Percentiles rank a stretch among this genome's conserved stretches.
Conservation (phyloP, 441 rosid species). For the Pelargonium cotyledonis region DNA sequence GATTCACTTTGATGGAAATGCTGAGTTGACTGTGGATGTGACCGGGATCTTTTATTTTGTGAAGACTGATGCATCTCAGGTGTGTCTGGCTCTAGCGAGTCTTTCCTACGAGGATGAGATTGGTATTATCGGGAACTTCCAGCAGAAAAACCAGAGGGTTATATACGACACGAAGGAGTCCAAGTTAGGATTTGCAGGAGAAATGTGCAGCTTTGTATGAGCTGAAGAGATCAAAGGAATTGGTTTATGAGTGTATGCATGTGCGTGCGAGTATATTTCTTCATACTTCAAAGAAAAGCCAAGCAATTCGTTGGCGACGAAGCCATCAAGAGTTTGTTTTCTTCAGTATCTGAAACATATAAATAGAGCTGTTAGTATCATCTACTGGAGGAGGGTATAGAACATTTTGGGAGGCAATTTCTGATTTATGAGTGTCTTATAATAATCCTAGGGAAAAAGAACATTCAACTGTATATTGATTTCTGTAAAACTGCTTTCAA, state of each 20-base stretch:
- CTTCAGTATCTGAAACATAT: constrained; percentile 4
- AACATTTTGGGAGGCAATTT: background rate
- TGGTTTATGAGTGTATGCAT: background rate
- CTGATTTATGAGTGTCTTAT: constrained; percentile 4
- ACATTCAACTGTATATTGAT: background rate
- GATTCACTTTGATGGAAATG: constrained; percentile 54
- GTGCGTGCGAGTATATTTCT: constrained; percentile 5
- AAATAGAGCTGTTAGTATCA: constrained; percentile 5
- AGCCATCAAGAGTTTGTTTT: background rate
- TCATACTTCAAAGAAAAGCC: background rate
- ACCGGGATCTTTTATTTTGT: constrained; percentile 72
- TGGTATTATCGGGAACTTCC: constrained; percentile 75
- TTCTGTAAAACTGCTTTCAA: background rate
- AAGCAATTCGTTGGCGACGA: background rate
- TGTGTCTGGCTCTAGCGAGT: constrained; percentile 85
- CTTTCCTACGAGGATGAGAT: constrained; percentile 59
- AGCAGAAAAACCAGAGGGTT: constrained; percentile 86
- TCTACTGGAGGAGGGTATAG: constrained; percentile 5
- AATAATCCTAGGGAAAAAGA: background rate
- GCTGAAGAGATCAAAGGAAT: background rate
- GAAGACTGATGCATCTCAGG: constrained; percentile 69
- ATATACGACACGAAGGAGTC: constrained; percentile 63
- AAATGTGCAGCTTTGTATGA: constrained; percentile 58
- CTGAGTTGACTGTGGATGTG: constrained; percentile 56
- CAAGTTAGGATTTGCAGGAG: constrained; percentile 67